Evolutionary conservation across 371 early-diverging fungal genomes (phyloP).

Genomic region (Chytridiales sp.): DNA sequence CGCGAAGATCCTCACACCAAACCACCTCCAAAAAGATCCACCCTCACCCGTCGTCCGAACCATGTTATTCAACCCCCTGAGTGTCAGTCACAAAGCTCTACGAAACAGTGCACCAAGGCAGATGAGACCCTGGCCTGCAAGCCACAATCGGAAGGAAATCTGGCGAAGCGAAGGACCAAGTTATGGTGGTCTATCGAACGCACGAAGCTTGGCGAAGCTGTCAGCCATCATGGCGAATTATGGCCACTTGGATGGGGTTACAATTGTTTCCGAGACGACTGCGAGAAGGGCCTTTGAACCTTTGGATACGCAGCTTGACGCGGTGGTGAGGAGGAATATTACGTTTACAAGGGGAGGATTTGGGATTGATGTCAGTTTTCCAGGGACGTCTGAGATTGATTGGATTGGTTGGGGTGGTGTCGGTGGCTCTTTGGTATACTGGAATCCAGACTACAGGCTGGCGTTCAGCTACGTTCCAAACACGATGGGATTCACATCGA

Average conservation of each 20-base stretch:
- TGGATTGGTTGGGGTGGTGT: conserved; percentile 59
- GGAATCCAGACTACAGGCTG: conserved; percentile 55
- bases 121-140: conserved; percentile 32
- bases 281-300: conserved; percentile 22
- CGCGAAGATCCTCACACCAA: conserved; percentile 47
- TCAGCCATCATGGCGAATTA: conserved; percentile 66
- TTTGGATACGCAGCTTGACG: conserved; percentile 23
- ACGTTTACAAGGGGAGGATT: conserved; percentile 37
- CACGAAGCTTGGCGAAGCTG: conserved; percentile 23
- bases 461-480: conserved; percentile 59
- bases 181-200: neutral
- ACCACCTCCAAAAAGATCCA: conserved; percentile 27
- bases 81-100: conserved; percentile 24
- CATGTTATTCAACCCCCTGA: conserved; percentile 50
- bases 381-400: conserved; percentile 37
- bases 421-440: conserved; percentile 58
- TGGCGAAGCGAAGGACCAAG: neutral
- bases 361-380: conserved; percentile 33
- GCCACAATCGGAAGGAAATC: conserved; percentile 33
- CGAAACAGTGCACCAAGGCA: conserved; percentile 22
- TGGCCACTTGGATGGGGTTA: conserved; percentile 50
- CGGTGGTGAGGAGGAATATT: conserved; percentile 26
- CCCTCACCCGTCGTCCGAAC: conserved; percentile 23
- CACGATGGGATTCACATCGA: conserved; percentile 29
- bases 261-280: conserved; percentile 24